Percentiles rank a stretch among this genome's conserved stretches.
These are phyloP conservation scores for Neofusicoccum parvum DNA, from an alignment of 2,329 filamentous ascomycete genomes.

Conservation along the genomic window DNA sequence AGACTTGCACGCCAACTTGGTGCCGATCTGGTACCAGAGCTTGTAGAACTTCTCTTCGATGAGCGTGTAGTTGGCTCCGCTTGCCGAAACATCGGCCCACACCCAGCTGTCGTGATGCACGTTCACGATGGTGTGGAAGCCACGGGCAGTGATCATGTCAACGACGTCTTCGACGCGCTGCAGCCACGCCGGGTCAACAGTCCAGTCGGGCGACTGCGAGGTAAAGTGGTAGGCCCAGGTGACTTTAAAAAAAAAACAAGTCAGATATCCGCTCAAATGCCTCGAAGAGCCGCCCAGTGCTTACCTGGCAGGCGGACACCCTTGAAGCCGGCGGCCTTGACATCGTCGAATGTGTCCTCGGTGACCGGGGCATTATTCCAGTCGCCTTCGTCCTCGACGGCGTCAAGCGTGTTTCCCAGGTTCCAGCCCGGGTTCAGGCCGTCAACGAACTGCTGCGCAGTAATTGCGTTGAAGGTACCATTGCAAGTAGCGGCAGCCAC, in stretches of 20 bases:
- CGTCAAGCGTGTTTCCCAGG: conserved; percentile 62
- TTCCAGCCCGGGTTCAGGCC: conserved; percentile 62
- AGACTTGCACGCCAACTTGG: conserved; percentile 57
- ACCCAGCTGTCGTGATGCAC: conserved; percentile 63
- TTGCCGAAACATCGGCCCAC: conserved; percentile 57
- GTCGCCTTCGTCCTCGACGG: conserved; percentile 57
- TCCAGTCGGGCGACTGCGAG: conserved; percentile 54
- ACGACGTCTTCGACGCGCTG: conserved; percentile 61
- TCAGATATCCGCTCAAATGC: neutral
- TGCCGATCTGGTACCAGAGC: conserved; percentile 61
- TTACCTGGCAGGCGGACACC: conserved; percentile 58
- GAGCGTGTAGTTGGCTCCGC: conserved; percentile 50
- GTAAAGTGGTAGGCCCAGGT: conserved; percentile 62
- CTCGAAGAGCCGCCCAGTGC: neutral
- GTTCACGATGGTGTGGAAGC: conserved; percentile 58
- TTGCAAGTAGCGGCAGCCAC: conserved; percentile 10
- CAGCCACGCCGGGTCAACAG: conserved; percentile 57
- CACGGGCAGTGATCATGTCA: conserved; percentile 56
- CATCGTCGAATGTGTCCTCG: conserved; percentile 52
- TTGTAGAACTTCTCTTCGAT: conserved; percentile 60
- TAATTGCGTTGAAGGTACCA: conserved; percentile 45
- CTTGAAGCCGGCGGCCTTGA: conserved; percentile 59
- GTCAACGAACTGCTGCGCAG: conserved; percentile 51
- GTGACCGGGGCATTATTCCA: conserved; percentile 61
- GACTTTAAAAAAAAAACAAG: conserved; percentile 39